Evolutionary conservation across 805 yeast species (phyloP).

Genomic region (Saccharomyces mikatae): DNA sequence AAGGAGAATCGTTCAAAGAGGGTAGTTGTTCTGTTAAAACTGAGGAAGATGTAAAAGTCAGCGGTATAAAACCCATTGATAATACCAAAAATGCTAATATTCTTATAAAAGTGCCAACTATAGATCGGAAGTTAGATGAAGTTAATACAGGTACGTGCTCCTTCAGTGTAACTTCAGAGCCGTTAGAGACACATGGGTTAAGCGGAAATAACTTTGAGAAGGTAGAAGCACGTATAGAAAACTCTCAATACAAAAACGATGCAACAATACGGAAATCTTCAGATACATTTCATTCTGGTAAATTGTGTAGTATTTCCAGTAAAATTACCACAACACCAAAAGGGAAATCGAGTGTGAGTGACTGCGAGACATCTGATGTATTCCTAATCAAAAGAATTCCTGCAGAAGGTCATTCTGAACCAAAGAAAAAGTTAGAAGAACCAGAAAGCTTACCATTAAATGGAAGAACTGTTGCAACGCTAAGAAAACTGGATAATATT

Average conservation of each 20-base stretch:
- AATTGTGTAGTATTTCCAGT: background rate
- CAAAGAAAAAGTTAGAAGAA: background rate
- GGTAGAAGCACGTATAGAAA: background rate
- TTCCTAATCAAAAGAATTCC: background rate
- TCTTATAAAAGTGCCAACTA: background rate
- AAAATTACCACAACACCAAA: background rate
- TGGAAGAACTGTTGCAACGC: background rate
- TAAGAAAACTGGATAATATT: background rate
- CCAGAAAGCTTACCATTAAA: background rate
- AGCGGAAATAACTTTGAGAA: background rate
- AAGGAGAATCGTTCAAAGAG: background rate
- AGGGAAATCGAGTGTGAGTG: background rate
- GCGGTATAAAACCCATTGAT: background rate
- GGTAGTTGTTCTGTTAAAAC: background rate
- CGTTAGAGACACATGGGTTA: background rate
- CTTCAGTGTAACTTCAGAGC: background rate
- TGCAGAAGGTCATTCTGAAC: background rate
- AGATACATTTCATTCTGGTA: background rate
- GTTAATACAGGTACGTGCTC: background rate
- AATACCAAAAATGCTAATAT: background rate
- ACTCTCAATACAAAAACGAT: background rate
- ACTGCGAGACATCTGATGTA: background rate
- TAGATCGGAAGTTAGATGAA: background rate
- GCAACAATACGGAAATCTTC: background rate
- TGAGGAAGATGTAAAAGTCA: background rate